phyloP scores from a whole-genome alignment of 768 basidiomycete species.

The Kondoa malvinella region DNA sequence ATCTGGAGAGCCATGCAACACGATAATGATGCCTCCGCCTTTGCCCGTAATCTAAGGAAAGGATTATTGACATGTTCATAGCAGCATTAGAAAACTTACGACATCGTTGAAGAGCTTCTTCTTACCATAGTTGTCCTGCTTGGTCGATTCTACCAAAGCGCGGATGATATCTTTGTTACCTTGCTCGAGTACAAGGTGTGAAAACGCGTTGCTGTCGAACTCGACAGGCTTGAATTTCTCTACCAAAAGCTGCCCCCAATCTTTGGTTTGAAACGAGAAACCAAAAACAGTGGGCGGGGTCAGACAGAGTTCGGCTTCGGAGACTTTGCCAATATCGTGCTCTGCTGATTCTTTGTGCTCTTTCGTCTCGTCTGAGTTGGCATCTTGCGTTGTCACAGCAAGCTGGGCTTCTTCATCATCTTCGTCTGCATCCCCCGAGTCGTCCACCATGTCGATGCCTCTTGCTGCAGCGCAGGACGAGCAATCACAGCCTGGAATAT shows the following conservation, averaged over 20 bases:
- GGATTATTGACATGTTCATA: not conserved
- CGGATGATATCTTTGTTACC: slow-evolving; percentile 6
- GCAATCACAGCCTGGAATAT: not conserved
- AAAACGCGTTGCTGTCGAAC: slow-evolving; percentile 5
- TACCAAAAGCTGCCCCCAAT: slow-evolving; percentile 11
- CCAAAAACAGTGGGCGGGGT: slow-evolving; percentile 11
- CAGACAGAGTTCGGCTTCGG: not conserved
- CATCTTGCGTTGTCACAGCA: not conserved
- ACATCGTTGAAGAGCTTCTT: slow-evolving; percentile 14
- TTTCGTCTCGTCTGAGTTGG: not conserved
- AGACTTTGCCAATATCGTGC: not conserved
- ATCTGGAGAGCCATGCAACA: slow-evolving; percentile 16
- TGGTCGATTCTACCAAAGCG: slow-evolving; percentile 8
- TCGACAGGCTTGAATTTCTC: slow-evolving; percentile 1
- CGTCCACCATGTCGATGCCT: not conserved
- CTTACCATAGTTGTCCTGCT: not conserved
- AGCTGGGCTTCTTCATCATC: not conserved
- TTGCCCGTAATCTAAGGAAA: slow-evolving; percentile 8
- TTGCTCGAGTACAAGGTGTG: slow-evolving; percentile 10
- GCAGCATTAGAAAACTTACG: not conserved
- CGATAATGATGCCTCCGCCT: slow-evolving; percentile 17
- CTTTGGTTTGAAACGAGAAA: slow-evolving; percentile 12
- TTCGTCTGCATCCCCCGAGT: not conserved
- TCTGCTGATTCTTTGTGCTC: not conserved
- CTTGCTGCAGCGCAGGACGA: not conserved